Conservation (phyloP, 2,329 filamentous ascomycete species). For the Trichoderma gracile region DNA sequence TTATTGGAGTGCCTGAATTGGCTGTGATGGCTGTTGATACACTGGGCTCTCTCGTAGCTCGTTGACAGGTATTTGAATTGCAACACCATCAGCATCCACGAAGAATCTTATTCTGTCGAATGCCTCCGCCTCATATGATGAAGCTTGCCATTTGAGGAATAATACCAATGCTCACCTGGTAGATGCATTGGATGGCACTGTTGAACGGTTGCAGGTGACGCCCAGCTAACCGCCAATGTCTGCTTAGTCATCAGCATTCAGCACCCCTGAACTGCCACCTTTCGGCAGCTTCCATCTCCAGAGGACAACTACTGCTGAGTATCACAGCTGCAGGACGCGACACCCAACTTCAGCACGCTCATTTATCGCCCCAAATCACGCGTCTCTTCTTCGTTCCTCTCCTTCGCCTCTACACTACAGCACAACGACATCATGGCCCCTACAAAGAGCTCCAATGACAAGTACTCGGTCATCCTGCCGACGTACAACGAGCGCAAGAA, state of each 20-base stretch:
- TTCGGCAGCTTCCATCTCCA: conserved; percentile 15
- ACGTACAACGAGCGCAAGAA: conserved; percentile 99
- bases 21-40: background rate
- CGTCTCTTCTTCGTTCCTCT: conserved; percentile 4
- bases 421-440: conserved; percentile 47
- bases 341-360: conserved; percentile 35
- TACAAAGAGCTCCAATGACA: conserved; percentile 55
- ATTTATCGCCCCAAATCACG: conserved; percentile 28
- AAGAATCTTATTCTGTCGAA: too few relatives aligned
- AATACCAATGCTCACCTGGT: background rate
- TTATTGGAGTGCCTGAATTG: conserved; percentile 17
- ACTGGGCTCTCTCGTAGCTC: background rate
- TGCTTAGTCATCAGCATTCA: conserved; percentile 22
- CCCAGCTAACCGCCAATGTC: background rate
- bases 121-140: too few relatives aligned
- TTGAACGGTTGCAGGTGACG: background rate
- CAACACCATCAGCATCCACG: too few relatives aligned
- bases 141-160: too few relatives aligned
- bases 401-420: background rate
- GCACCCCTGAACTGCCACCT: conserved; percentile 18
- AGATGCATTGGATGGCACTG: background rate
- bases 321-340: conserved; percentile 26
- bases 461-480: conserved; percentile 95
- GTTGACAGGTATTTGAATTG: background rate
- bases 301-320: conserved; percentile 13